Evolutionary conservation across 2,329 filamentous ascomycete species (phyloP).

Genomic region (Aurifilum marmelostoma): DNA sequence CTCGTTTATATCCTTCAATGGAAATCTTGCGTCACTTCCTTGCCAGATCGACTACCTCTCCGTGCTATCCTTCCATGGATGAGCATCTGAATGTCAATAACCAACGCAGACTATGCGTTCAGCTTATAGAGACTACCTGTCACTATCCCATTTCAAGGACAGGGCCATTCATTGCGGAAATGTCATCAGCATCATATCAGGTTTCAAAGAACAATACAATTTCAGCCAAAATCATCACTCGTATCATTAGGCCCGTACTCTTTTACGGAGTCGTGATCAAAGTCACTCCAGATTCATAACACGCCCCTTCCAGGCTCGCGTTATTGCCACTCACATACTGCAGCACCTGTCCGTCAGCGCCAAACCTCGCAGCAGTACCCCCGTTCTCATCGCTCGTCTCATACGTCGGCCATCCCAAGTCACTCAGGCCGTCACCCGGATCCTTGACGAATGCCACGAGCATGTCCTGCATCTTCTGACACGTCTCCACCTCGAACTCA

Average conservation of each 20-base stretch:
- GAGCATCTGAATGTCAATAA: no score
- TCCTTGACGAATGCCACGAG: constrained; percentile 33
- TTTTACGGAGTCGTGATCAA: constrained; percentile 5
- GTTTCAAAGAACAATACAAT: background rate
- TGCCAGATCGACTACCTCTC: background rate
- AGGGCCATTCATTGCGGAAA: no score
- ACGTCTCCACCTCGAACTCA: constrained; percentile 19
- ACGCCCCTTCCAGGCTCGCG: constrained; percentile 8
- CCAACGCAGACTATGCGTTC: no score
- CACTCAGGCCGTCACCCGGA: constrained; percentile 49
- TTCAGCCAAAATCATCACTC: background rate
- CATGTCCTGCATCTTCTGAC: constrained; percentile 29
- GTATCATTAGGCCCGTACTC: background rate
- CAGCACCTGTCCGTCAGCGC: constrained; percentile 1
- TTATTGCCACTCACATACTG: constrained; percentile 17
- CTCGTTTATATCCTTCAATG: background rate
- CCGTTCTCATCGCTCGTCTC: constrained; percentile 5
- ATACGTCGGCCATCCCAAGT: constrained; percentile 28
- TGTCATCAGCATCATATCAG: no score
- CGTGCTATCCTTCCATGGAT: no score
- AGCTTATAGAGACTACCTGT: no score
- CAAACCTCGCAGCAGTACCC: constrained; percentile 12
- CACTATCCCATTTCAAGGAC: no score
- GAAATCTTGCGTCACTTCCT: background rate
- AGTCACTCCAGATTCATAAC: constrained; percentile 4